phyloP scores from a whole-genome alignment of 305 asterid genomes.

The Striga hermonthica region DNA sequence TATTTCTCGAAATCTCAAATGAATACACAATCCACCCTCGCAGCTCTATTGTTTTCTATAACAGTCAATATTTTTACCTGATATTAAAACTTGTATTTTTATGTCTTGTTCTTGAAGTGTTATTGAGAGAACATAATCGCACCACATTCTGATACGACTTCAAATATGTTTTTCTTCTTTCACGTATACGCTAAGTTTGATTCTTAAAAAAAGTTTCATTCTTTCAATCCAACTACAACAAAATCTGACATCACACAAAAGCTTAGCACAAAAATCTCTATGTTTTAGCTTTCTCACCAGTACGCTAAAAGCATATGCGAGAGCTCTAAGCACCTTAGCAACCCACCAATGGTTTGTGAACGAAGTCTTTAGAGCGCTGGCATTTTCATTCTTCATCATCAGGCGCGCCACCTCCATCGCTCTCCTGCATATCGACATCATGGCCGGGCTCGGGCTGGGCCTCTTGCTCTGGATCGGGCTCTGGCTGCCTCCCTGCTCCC shows the following conservation, averaged over 20 bases:
- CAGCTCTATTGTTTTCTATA: too few relatives aligned
- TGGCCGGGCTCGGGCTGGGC: slow-evolving; percentile 21
- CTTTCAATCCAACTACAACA: neutral
- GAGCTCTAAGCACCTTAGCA: slow-evolving; percentile 3
- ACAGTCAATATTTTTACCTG: too few relatives aligned
- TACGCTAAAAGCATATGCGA: neutral
- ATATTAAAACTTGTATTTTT: too few relatives aligned
- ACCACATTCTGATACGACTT: too few relatives aligned
- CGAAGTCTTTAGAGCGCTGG: neutral
- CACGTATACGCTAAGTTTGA: too few relatives aligned
- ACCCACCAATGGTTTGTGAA: slow-evolving; percentile 8
- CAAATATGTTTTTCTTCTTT: too few relatives aligned
- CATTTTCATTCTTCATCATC: slow-evolving; percentile 48
- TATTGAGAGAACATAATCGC: too few relatives aligned
- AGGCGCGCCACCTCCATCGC: slow-evolving; percentile 46
- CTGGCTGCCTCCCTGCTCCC: slow-evolving; percentile 45
- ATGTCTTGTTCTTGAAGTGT: too few relatives aligned
- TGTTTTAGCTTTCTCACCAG: neutral
- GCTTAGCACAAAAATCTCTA: neutral
- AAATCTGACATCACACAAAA: neutral
- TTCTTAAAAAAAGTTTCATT: too few relatives aligned
- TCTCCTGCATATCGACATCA: slow-evolving; percentile 44
- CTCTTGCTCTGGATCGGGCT: slow-evolving; percentile 8
- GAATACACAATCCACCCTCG: too few relatives aligned
- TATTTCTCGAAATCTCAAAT: too few relatives aligned